phyloP scores from a whole-genome alignment of 1,139 yeast species.

The Meyerozyma sp. region DNA sequence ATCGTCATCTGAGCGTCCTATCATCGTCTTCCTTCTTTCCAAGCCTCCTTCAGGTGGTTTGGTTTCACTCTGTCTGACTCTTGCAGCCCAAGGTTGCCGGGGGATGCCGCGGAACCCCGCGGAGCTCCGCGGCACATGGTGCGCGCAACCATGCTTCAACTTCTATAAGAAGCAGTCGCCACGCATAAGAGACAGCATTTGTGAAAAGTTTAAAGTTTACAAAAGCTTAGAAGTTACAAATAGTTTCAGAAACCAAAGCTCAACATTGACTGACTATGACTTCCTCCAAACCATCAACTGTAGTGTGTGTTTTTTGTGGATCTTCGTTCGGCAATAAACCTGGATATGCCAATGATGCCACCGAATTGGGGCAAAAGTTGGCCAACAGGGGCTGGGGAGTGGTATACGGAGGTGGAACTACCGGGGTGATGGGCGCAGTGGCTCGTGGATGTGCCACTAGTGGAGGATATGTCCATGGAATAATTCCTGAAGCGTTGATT shows the following conservation, averaged over 20 bases:
- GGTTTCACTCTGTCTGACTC: too few species aligned
- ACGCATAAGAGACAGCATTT: too few species aligned
- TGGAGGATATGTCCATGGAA: conserved; percentile 79
- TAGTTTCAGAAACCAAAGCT: neutral
- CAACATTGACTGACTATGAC: neutral
- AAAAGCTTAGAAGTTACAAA: neutral
- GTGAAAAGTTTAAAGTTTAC: neutral
- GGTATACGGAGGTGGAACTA: conserved; percentile 90
- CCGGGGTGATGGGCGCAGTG: conserved; percentile 81
- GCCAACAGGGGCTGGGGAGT: conserved; percentile 65
- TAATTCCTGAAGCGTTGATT: conserved; percentile 79
- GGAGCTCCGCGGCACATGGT: neutral
- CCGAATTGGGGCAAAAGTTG: conserved; percentile 51
- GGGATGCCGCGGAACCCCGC: neutral
- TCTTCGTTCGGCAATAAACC: conserved; percentile 65
- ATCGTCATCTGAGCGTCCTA: too few species aligned
- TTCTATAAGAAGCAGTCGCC: too few species aligned
- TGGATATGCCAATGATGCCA: conserved; percentile 49
- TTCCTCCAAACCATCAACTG: neutral
- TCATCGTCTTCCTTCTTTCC: too few species aligned
- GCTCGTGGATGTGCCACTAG: conserved; percentile 65
- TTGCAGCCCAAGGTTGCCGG: neutral
- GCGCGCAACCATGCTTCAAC: neutral
- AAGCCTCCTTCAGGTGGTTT: too few species aligned
- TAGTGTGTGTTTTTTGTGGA: conserved; percentile 81